These are phyloP conservation scores for Aspergillus persii DNA, from an alignment of 2,329 filamentous ascomycete genomes.

Conservation along the genomic window DNA sequence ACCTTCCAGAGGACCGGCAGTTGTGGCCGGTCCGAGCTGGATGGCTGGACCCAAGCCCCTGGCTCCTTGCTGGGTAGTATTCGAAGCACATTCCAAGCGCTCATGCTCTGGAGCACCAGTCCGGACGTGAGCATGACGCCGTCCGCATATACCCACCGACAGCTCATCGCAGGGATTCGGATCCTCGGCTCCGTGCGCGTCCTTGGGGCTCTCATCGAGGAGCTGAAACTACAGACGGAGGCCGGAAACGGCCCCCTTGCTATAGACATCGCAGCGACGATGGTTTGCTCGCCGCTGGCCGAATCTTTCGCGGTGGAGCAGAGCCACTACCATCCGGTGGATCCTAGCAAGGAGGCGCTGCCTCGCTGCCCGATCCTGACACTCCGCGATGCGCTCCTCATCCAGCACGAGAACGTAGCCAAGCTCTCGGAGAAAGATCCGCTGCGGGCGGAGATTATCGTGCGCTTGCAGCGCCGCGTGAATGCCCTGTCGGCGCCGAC, in stretches of 20 bases:
- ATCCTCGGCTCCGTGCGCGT: slow-evolving; percentile 42
- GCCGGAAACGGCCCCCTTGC: slow-evolving; percentile 41
- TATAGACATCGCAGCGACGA: slow-evolving; percentile 44
- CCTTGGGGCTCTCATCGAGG: slow-evolving; percentile 38
- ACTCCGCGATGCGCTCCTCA: slow-evolving; percentile 40
- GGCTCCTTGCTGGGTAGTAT: slow-evolving; percentile 50
- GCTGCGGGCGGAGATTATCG: slow-evolving; percentile 43
- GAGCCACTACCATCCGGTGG: slow-evolving; percentile 33
- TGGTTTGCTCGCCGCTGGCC: slow-evolving; percentile 42
- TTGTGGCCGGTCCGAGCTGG: slow-evolving; percentile 49
- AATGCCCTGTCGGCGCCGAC: slow-evolving; percentile 39
- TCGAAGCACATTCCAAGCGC: slow-evolving; percentile 50
- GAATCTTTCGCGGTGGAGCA: slow-evolving; percentile 42
- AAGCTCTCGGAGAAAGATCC: slow-evolving; percentile 45
- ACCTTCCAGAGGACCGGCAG: slow-evolving; percentile 51
- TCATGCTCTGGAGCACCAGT: slow-evolving; percentile 53
- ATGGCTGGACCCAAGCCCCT: slow-evolving; percentile 50
- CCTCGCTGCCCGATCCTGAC: slow-evolving; percentile 38
- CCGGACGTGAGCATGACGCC: slow-evolving; percentile 53
- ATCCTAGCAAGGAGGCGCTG: slow-evolving; percentile 31
- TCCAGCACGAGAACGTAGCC: slow-evolving; percentile 39
- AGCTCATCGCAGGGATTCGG: slow-evolving; percentile 45
- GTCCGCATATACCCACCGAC: slow-evolving; percentile 56
- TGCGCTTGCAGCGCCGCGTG: slow-evolving; percentile 47
- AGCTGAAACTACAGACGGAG: slow-evolving; percentile 43